Base-by-base conservation (phyloP, 2,329 filamentous ascomycete species). In the Fusarium coicis region DNA sequence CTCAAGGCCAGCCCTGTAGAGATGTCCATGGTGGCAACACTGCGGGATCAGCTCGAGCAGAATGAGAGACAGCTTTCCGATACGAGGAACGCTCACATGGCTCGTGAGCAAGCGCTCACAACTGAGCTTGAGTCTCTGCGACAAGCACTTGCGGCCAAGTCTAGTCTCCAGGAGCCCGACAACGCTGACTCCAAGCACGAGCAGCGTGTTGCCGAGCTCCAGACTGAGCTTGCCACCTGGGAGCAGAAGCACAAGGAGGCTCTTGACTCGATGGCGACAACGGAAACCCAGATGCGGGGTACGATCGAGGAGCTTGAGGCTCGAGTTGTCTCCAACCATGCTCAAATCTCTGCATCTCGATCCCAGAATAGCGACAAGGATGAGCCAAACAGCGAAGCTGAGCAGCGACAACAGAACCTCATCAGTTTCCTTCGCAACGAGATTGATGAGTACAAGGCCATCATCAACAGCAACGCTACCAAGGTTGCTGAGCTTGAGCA, bases 11-110 rank as follows among this genome's bases (percentile, higher is more conserved):
- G 93, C 30, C 93, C 95, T 12, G 92, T 97, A 79, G 96, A 99
- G 79, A 97, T 98, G 80, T 95, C 94, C 1, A 91, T 98, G 73
- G 92, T 98, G 37, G 93, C 94, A 9, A 92, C 92, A 21, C 90
- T 99, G 85, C 93, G 93, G 66, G 93, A 97, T 71, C 95, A 98
- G 81, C 88, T 99, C 10, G 90, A 95, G 79, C 91, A 94, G 81
- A 97, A 92, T 75, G 95, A 98, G 82, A 92, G 89, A 74, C 91
- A 96, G 79, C 91, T 98, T 70, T 88, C 88, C 66, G 85, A 90
- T 58, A 87, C 97, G 77, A 92, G 93, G 57, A 91, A 94, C 54
- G 86, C 89, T 0, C 91, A 98, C 74, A 87, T 88, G n/a, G 83
- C 85, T 19, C 91, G 93, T 34, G 96, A 98, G 83, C 88, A 90